Conservation (phyloP, 495 filamentous ascomycete species). For the Margaritispora aquatica region DNA sequence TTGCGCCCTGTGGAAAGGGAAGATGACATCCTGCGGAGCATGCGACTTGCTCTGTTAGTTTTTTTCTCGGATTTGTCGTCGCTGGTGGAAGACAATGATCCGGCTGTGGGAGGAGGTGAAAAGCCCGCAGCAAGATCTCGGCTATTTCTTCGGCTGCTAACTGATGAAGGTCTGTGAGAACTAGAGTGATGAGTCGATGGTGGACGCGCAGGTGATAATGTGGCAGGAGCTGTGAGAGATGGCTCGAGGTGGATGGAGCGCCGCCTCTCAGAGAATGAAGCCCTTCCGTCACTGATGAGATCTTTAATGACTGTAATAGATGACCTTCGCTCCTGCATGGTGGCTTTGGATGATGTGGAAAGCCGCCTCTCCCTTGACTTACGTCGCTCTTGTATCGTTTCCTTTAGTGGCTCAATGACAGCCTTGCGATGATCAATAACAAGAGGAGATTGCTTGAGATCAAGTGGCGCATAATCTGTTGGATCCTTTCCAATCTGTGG, state of each 20-base stretch:
- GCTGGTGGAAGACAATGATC: conserved; percentile 10
- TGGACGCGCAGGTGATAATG: conserved; percentile 25
- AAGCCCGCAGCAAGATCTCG: neutral
- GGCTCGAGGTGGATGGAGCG: conserved; percentile 32
- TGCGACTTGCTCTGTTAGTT: conserved; percentile 56
- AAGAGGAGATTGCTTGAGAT: conserved; percentile 65
- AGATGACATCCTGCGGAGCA: conserved; percentile 76
- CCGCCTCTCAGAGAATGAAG: conserved; percentile 34
- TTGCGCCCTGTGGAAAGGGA: conserved; percentile 56
- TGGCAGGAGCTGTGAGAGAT: conserved; percentile 27
- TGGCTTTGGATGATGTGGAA: conserved; percentile 10
- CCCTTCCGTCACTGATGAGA: conserved; percentile 44
- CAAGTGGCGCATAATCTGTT: conserved; percentile 40
- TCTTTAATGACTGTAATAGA: conserved; percentile 46
- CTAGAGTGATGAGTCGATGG: conserved; percentile 16
- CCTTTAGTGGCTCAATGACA: conserved; percentile 18
- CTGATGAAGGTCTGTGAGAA: conserved; percentile 11
- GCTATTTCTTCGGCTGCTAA: conserved; percentile 18
- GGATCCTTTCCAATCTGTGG: conserved; percentile 29
- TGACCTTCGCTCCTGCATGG: conserved; percentile 32
- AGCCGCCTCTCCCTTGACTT: conserved; percentile 15
- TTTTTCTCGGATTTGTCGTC: conserved; percentile 47
- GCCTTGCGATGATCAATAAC: conserved; percentile 61
- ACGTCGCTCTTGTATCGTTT: conserved; percentile 19
- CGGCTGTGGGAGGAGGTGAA: conserved; percentile 10